Base-by-base conservation (phyloP, 805 yeast species). In the Kuraishia hungarica region DNA sequence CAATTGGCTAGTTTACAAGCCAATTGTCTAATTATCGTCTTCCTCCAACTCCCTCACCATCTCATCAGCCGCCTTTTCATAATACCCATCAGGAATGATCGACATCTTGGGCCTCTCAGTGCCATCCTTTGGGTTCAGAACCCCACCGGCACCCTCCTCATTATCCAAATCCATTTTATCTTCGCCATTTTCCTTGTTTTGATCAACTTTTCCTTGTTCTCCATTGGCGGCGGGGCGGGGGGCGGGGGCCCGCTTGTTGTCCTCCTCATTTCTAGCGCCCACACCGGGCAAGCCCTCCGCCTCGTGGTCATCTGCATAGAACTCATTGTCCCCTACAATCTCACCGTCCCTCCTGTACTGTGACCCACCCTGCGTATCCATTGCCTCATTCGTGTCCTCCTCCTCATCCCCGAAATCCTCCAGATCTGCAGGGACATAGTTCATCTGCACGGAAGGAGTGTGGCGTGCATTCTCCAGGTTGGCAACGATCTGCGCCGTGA, bases 381-480 rank as follows among this genome's bases (percentile, higher is more conserved):
- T 84, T 11, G 96, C 91, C 57, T 79, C 85, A 50, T 76, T 78
- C 0, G 86, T 72, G 67, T 93, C 97, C 69, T 91, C 97, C 24
- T 88, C 93, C 54, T 82, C 94, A 63, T 89, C 96, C 22, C 90
- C 96, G 56, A 79, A 75, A 61, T 91, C 96, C 62, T 89, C 96
- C n/a, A 82, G 77, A 70, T 93, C 97, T 47, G 83, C 79, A 7
- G 98, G 98, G 26, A 89, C 94, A 53, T 86, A 80, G 61, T 89
- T 86, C 84, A 90, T 81, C 71, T 93, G 98, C 39, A 93, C 97
- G 54, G 96, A 87, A n/a, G 99, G 99, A 0, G 97, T 96, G 70
- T 86, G 90, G 70, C 88, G 86, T n/a, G 97, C 90, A 63, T 88
- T 82, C 63, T 90, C 96, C 65, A 93, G 75, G 72, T 89, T 91